Base-by-base conservation (phyloP, 179 eudicot genomes). In the Nepenthes alata region DNA sequence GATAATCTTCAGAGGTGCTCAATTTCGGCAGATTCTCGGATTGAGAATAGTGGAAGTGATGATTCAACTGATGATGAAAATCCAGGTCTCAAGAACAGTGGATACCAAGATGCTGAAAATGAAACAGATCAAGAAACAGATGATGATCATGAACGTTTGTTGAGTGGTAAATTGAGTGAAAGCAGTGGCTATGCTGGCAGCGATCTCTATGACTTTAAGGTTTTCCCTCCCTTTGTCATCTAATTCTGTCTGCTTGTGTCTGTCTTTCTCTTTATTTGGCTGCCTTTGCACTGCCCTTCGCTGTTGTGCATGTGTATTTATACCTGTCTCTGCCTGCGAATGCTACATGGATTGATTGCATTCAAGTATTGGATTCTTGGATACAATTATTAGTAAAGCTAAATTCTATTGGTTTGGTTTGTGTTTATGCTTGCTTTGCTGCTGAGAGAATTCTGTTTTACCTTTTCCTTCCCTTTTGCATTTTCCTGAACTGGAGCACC, bases 181-280 rank as follows among this genome's bases (percentile, higher is more conserved):
- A 85, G 86, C 77, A 87, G 99, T 73, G 95, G 93, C 59, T 94
- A 82, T 74, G 86, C 77, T 68, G 91, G 84, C 64, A 81, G 91
- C 64, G 97, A 94, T 80, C 94, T 94, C 51, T 94, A 94, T 73
- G 95, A 88, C 68, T 80, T 84, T 68, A 90, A 90, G 99, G 99
- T 94, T 14, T 36, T 54, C 34, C 13, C 36, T 35, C 3, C n/a
- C 12, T 49, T 49, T 10, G 53, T 49, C 12, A 12, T 49, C 4
- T 6, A 14, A 10, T 47, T 47, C n/a, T 12, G n/a, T 10, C 4
- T 12, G 11, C 1, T 49, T 12, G 13, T 49, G 12, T 12, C 11
- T 49, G 13, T 49, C n/a, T 49, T 12, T 49, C 53, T 49, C 53
- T 25, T 25, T 25, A 25, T 25, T 25, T 49, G 10, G 10, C 47